Conservation (phyloP, 176 grass and related monocot species). For the Aegilops tauschii region DNA sequence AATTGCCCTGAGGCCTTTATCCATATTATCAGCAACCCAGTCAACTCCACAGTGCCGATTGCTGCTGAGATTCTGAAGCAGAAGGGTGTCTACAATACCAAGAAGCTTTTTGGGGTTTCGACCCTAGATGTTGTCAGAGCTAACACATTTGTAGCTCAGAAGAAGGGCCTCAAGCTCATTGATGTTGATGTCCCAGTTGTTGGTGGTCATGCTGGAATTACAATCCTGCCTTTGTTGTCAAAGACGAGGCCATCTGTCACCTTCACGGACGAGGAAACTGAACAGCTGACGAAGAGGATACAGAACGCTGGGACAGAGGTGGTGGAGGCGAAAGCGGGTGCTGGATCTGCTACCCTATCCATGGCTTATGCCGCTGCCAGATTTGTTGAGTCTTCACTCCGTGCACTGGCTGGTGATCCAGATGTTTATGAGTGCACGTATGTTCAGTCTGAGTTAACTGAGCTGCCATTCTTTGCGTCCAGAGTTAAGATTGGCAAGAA, state of each 20-base stretch:
- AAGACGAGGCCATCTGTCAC: constrained; percentile 63
- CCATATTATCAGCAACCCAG: constrained; percentile 90
- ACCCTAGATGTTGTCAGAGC: constrained; percentile 80
- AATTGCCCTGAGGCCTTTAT: constrained; percentile 74
- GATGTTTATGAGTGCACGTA: constrained; percentile 89
- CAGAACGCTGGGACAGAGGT: constrained; percentile 85
- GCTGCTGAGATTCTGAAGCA: constrained; percentile 78
- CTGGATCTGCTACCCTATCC: constrained; percentile 84
- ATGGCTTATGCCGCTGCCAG: constrained; percentile 84
- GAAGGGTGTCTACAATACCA: constrained; percentile 79
- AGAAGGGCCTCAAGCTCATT: constrained; percentile 70
- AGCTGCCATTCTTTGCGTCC: constrained; percentile 77
- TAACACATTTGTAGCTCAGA: constrained; percentile 76
- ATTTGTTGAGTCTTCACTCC: constrained; percentile 71
- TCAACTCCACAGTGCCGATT: constrained; percentile 80
- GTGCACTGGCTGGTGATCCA: constrained; percentile 58
- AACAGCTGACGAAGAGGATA: constrained; percentile 67
- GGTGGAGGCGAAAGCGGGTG: constrained; percentile 79
- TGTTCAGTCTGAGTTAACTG: constrained; percentile 60
- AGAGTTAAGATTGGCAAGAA: constrained; percentile 80
- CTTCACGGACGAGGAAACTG: constrained; percentile 62
- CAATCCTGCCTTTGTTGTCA: constrained; percentile 67
- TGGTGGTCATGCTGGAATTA: constrained; percentile 84
- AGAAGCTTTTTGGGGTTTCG: constrained; percentile 72
- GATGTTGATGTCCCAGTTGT: constrained; percentile 84